These are phyloP conservation scores for Tricholoma sp. DNA, from an alignment of 768 basidiomycete species.

Conservation along the genomic window DNA sequence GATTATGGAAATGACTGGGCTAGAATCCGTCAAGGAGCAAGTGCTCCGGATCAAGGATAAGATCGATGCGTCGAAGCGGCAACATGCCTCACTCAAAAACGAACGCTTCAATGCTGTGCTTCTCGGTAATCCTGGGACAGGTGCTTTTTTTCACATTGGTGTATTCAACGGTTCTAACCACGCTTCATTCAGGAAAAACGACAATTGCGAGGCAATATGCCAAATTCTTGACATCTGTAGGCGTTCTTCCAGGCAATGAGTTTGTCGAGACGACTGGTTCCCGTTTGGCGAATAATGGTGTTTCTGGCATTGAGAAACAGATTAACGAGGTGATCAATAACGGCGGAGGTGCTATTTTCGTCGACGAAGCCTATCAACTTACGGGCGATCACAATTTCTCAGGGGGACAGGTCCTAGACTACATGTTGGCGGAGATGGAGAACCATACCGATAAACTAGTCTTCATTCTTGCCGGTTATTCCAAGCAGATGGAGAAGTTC, in stretches of 20 bases:
- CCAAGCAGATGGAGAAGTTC: conserved; percentile 70
- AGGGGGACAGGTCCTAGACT: conserved; percentile 61
- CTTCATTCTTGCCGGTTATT: conserved; percentile 70
- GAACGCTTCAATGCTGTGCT: conserved; percentile 62
- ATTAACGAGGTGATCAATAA: conserved; percentile 40
- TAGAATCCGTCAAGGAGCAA: conserved; percentile 59
- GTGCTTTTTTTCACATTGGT: conserved; percentile 27
- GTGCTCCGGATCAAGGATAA: conserved; percentile 55
- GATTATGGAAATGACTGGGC: conserved; percentile 66
- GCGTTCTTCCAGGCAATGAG: conserved; percentile 44
- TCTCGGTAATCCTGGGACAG: conserved; percentile 72
- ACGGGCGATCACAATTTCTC: conserved; percentile 39
- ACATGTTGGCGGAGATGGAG: conserved; percentile 71
- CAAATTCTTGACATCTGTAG: conserved; percentile 51
- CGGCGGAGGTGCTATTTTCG: conserved; percentile 62
- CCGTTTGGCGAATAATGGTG: conserved; percentile 52
- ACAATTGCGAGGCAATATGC: conserved; percentile 64
- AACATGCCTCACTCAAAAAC: conserved; percentile 43
- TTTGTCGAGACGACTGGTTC: conserved; percentile 66
- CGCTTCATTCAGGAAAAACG: conserved; percentile 49
- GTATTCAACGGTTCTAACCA: not conserved
- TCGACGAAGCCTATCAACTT: conserved; percentile 73
- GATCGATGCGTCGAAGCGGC: conserved; percentile 49
- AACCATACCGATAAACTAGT: conserved; percentile 59
- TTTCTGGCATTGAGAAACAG: conserved; percentile 44